Evolutionary conservation across 305 asterid species (phyloP).

Genomic region (Solanum hybrid): DNA sequence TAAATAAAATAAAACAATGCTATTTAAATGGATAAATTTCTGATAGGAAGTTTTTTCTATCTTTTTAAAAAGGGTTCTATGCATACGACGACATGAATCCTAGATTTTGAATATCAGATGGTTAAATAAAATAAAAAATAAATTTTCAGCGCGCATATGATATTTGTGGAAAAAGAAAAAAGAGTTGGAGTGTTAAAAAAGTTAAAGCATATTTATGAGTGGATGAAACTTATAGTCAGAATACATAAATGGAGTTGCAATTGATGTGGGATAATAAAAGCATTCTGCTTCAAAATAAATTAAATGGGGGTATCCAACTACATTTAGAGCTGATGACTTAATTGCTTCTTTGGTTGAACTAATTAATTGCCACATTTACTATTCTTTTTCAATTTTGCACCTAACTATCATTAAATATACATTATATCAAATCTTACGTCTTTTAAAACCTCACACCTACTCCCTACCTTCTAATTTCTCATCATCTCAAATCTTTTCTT

Average conservation of each 20-base stretch:
- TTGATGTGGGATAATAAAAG: background rate
- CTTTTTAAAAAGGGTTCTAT: no score
- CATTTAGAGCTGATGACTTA: conserved; percentile 3
- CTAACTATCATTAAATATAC: conserved; percentile 33
- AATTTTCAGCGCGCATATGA: background rate
- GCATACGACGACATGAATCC: no score
- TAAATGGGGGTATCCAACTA: conserved; percentile 24
- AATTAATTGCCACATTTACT: conserved; percentile 29
- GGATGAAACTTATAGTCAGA: background rate
- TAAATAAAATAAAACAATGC: background rate
- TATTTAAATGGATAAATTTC: background rate
- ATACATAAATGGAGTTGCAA: background rate
- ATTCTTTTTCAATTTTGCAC: conserved; percentile 25
- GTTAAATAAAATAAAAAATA: no score
- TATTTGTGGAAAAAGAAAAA: background rate
- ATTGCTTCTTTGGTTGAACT: background rate
- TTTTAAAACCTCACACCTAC: conserved; percentile 35
- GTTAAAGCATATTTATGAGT: background rate
- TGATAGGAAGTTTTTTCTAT: no score
- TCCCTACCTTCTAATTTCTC: background rate
- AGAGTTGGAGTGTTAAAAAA: background rate
- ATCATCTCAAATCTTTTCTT: background rate
- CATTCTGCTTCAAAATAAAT: conserved; percentile 3
- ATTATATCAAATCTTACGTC: background rate
- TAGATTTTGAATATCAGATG: no score